Evolutionary conservation across 2,329 filamentous ascomycete genomes (phyloP).

Genomic region (Aspergillus sp.): DNA sequence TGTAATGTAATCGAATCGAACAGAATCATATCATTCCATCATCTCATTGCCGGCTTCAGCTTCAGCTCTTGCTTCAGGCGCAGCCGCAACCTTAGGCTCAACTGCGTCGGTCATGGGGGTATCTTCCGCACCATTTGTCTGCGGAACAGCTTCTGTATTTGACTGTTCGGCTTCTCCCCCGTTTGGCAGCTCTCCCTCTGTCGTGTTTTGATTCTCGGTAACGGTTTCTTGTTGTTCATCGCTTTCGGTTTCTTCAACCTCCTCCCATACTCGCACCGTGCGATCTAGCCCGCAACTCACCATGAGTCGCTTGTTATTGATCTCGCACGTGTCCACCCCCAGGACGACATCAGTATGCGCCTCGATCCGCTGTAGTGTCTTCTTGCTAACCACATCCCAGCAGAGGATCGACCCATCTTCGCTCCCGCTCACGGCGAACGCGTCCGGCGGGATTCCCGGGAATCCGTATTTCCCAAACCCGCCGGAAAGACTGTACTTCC

Average conservation of each 20-base stretch:
- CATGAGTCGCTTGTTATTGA: slow-evolving; percentile 44
- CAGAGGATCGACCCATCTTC: slow-evolving; percentile 81
- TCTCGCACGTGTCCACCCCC: slow-evolving; percentile 55
- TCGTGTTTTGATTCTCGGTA: no score
- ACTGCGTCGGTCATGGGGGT: no score
- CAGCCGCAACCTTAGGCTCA: no score
- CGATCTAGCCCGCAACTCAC: slow-evolving; percentile 61
- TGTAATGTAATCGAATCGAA: no score
- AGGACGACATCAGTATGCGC: slow-evolving; percentile 57
- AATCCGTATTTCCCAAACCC: slow-evolving; percentile 67
- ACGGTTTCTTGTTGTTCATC: not conserved
- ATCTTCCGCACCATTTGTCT: no score
- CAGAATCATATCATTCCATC: no score
- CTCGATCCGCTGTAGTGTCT: slow-evolving; percentile 64
- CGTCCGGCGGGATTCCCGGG: slow-evolving; percentile 31
- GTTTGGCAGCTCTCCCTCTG: no score
- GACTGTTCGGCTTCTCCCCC: no score
- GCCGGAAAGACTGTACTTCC: slow-evolving; percentile 76
- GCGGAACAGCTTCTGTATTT: no score
- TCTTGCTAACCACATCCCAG: slow-evolving; percentile 88
- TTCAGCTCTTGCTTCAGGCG: no score
- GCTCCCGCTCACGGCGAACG: slow-evolving; percentile 76
- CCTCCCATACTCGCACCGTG: slow-evolving; percentile 59
- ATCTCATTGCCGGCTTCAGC: no score
- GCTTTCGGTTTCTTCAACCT: slow-evolving; percentile 20